Percentiles rank a stretch among this genome's conserved stretches.
Conservation (phyloP, 306 rosid genomes). For the Cajanus cajan region DNA sequence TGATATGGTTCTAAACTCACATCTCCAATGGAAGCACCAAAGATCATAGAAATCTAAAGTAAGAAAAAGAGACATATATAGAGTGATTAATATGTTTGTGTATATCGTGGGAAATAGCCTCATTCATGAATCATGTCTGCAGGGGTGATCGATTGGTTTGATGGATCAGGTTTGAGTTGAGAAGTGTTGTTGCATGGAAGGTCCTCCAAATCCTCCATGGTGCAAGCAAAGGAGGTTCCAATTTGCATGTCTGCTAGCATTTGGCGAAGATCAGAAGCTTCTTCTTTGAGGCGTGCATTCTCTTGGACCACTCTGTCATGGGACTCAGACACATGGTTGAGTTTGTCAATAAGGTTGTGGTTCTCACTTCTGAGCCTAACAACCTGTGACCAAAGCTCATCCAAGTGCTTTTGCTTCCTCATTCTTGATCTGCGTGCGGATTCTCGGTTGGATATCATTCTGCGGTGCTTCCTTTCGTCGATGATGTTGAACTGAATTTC, state of each 20-base stretch:
- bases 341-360: slow-evolving; percentile 52
- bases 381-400: slow-evolving; percentile 83
- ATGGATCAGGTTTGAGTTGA: slow-evolving; percentile 48
- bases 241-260: slow-evolving; percentile 54
- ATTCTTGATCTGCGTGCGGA: slow-evolving; percentile 83
- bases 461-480: slow-evolving; percentile 69
- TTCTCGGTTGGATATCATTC: slow-evolving; percentile 89
- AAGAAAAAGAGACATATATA: slow-evolving; percentile 28
- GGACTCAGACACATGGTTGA: slow-evolving; percentile 53
- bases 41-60: slow-evolving; percentile 29
- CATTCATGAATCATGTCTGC: slow-evolving; percentile 46
- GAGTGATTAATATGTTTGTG: neutral
- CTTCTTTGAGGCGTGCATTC: slow-evolving; percentile 63
- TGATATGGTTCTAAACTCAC: slow-evolving; percentile 13
- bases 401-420: slow-evolving; percentile 84
- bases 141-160: slow-evolving; percentile 47
- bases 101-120: slow-evolving; percentile 25
- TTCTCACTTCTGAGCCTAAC: slow-evolving; percentile 68
- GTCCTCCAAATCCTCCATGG: slow-evolving; percentile 50
- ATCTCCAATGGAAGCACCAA: slow-evolving; percentile 29
- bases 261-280: slow-evolving; percentile 61
- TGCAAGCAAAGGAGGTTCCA: slow-evolving; percentile 37
- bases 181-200: slow-evolving; percentile 54
- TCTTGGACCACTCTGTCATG: slow-evolving; percentile 62
- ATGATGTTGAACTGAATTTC: slow-evolving; percentile 56